Percentiles rank a stretch among this genome's conserved stretches.
These are phyloP conservation scores for Globisporangium okanoganense DNA, from an alignment of 352 stramenopile species.

Conservation along the genomic window DNA sequence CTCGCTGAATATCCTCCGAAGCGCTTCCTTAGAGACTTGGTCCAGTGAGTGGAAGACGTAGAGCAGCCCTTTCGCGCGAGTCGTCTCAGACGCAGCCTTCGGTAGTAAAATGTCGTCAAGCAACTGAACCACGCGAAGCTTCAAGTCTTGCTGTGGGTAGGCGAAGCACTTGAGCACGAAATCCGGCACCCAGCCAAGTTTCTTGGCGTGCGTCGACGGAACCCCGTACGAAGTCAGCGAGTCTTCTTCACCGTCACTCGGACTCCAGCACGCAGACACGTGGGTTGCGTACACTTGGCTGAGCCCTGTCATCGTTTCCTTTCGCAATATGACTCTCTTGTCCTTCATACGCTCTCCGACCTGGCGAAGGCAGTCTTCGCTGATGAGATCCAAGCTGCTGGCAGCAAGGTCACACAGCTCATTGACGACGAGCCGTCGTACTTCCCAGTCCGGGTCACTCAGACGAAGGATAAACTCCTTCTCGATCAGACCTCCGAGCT, in stretches of 20 bases:
- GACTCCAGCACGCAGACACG: constrained; percentile 54
- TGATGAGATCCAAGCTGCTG: constrained; percentile 63
- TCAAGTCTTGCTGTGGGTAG: constrained; percentile 80
- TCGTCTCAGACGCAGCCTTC: constrained; percentile 46
- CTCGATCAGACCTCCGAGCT: constrained; percentile 55
- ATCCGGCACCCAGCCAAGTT: constrained; percentile 79
- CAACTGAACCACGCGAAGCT: constrained; percentile 77
- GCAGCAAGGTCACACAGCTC: constrained; percentile 80
- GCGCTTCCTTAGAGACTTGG: constrained; percentile 54
- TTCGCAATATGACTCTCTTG: constrained; percentile 74
- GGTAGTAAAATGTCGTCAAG: constrained; percentile 83
- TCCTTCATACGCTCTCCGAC: constrained; percentile 88
- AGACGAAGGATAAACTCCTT: constrained; percentile 70
- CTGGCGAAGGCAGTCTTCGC: constrained; percentile 58
- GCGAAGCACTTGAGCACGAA: constrained; percentile 86
- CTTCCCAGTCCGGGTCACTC: constrained; percentile 82
- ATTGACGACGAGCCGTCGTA: constrained; percentile 70
- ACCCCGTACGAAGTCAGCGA: constrained; percentile 26
- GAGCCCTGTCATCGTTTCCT: constrained; percentile 87
- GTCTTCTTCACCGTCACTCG: constrained; percentile 18
- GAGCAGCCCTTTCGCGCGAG: constrained; percentile 61
- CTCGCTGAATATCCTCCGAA: constrained; percentile 66
- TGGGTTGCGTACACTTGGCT: constrained; percentile 79
- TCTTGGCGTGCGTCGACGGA: constrained; percentile 39
- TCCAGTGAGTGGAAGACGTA: constrained; percentile 76